Percentiles rank a stretch among this genome's conserved stretches.
These are phyloP conservation scores for Nothophoma quercina DNA, from an alignment of 2,329 filamentous ascomycete genomes.

Conservation along the genomic window DNA sequence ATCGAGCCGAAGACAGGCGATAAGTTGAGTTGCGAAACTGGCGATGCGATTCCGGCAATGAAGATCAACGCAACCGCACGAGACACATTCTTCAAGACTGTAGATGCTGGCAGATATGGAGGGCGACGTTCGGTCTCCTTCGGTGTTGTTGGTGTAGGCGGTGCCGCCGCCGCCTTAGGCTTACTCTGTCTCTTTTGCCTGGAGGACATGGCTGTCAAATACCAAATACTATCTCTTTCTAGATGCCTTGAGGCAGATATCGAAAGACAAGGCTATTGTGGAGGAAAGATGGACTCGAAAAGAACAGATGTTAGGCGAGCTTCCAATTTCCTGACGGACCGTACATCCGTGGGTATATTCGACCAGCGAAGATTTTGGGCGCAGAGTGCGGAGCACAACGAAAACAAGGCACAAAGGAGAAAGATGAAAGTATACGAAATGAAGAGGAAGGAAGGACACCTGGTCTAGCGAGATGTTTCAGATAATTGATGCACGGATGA, in stretches of 20 bases:
- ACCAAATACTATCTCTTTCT: slow-evolving; percentile 15
- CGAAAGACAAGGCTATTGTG: neutral
- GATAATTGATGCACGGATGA: slow-evolving; percentile 42
- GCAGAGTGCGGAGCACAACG: slow-evolving; percentile 1
- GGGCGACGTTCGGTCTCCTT: slow-evolving; percentile 34
- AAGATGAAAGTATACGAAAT: slow-evolving; percentile 8
- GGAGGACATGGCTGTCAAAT: slow-evolving; percentile 36
- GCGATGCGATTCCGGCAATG: slow-evolving; percentile 70
- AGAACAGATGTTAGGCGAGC: slow-evolving; percentile 29
- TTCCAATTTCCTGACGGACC: slow-evolving; percentile 31
- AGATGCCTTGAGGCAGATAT: neutral
- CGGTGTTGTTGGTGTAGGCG: slow-evolving; percentile 3
- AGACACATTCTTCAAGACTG: slow-evolving; percentile 41
- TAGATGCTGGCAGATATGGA: slow-evolving; percentile 31
- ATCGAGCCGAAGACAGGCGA: slow-evolving; percentile 90
- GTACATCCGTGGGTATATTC: slow-evolving; percentile 31
- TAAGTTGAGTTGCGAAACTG: slow-evolving; percentile 76
- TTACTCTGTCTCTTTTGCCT: slow-evolving; percentile 46
- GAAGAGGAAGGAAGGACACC: slow-evolving; percentile 16
- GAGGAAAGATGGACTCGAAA: slow-evolving; percentile 11
- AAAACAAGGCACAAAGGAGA: slow-evolving; percentile 14
- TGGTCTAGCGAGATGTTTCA: slow-evolving; percentile 32
- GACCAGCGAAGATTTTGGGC: slow-evolving; percentile 26
- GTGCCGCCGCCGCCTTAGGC: slow-evolving; percentile 34
- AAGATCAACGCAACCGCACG: slow-evolving; percentile 55